Base-by-base conservation (phyloP, 257 asterid genomes). In the Schizonepeta tenuifolia region DNA sequence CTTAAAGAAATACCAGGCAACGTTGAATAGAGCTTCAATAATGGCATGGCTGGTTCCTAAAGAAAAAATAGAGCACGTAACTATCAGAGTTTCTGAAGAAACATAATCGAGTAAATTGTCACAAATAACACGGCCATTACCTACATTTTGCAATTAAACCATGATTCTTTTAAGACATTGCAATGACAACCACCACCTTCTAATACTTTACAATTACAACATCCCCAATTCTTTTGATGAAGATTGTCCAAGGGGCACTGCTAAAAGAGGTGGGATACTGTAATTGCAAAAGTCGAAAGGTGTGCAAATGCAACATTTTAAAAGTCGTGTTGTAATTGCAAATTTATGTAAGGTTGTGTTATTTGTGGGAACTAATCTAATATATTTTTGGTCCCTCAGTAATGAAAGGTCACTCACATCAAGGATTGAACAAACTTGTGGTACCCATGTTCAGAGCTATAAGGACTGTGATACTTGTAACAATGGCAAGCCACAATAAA, bases 381-480 rank as follows among this genome's bases (percentile, higher is more conserved):
- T 61, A 51, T 22, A 51, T 22, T 31, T 28, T 33, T 28, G 61
- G 11, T 18, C 17, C 66, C 22, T 51, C 35, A 28, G 56, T 49
- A 54, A 64, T 22, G 10, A 31, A 55, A 60, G 24, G 31, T 14
- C n/a, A 65, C 77, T 47, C 71, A 68, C 73, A 55, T 63, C 89
- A 94, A 71, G 99, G 98, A 80, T 95, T 95, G 88, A 92, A 95
- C 76, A 92, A 66, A 82, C 92, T 80, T 6, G 96, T 72, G 80
- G 84, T 88, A 54, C 92, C 89, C 75, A 86, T 87, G 58, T 85
- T 87, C 60, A 87, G 28, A 75, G 99, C 97, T 75, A 86, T 79
- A 38, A 95, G 88, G 41, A 92, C 89, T 36, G 98, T 82, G 46
- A 88, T 64, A 76, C 96, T 85, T 49, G 99, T 87, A 80, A 92